These are phyloP conservation scores for Phaseolus coccineus DNA, from an alignment of 331 rosid species.

Conservation along the genomic window DNA sequence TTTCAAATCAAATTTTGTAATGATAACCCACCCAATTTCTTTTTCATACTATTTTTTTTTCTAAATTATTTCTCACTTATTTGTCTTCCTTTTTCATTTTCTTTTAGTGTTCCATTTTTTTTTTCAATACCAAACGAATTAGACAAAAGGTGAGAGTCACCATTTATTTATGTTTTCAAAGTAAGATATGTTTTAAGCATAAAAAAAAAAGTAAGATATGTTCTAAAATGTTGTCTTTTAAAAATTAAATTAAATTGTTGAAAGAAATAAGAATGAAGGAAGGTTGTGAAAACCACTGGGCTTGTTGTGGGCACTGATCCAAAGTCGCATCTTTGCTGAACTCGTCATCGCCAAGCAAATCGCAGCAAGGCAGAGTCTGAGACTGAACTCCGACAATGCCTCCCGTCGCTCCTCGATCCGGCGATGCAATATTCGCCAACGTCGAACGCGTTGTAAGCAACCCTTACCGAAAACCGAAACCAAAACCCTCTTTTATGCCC, in stretches of 20 bases:
- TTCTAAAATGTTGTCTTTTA: too few species aligned
- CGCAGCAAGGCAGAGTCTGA: conserved; percentile 46
- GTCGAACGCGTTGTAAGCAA: conserved; percentile 87
- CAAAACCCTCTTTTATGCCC: not conserved
- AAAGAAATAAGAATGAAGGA: not conserved
- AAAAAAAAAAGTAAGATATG: too few species aligned
- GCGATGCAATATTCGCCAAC: conserved; percentile 92
- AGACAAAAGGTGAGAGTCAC: too few species aligned
- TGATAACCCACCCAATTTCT: too few species aligned
- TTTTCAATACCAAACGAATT: too few species aligned
- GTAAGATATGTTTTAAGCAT: too few species aligned
- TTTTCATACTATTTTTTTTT: too few species aligned
- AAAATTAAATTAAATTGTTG: not conserved
- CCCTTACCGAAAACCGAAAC: not conserved
- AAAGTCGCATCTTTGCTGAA: not conserved
- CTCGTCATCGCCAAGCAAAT: not conserved
- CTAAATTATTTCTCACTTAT: too few species aligned
- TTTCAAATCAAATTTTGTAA: too few species aligned
- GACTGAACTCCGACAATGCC: conserved; percentile 65
- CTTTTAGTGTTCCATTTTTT: too few species aligned
- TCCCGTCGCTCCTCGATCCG: conserved; percentile 90
- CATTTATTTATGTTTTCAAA: too few species aligned
- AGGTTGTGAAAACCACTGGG: not conserved
- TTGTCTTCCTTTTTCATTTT: too few species aligned
- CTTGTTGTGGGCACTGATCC: not conserved